Evolutionary conservation across 2,329 filamentous ascomycete species (phyloP).

Genomic region (Elsinoe necatrix): DNA sequence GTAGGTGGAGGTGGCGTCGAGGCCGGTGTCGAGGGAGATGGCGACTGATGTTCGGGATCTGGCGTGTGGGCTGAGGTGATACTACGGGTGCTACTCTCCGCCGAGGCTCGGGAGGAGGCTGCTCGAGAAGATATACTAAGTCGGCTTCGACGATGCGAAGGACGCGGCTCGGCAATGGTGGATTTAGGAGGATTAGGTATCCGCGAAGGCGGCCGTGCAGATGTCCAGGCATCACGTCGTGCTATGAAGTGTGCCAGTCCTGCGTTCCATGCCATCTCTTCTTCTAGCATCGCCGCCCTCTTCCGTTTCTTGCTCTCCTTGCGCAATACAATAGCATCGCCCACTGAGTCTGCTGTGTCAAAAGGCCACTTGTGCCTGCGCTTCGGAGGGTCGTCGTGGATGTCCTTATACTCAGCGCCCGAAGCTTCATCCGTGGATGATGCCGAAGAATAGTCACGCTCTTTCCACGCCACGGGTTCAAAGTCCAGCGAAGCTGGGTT

Average conservation of each 20-base stretch:
- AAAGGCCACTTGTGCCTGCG: constrained; percentile 32
- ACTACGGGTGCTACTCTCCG: constrained; percentile 21
- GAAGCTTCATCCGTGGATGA: constrained; percentile 24
- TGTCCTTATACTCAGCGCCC: constrained; percentile 19
- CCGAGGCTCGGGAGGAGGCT: constrained; percentile 1
- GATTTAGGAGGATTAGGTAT: not conserved
- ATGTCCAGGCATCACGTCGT: constrained; percentile 76
- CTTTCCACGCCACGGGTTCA: constrained; percentile 34
- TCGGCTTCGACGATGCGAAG: constrained; percentile 11
- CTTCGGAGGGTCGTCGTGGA: constrained; percentile 13
- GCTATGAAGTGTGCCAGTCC: constrained; percentile 73
- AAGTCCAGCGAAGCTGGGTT: constrained; percentile 26
- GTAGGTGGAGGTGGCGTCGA: constrained; percentile 15
- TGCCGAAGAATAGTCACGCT: constrained; percentile 36
- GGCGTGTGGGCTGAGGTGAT: constrained; percentile 34
- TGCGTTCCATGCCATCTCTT: constrained; percentile 59
- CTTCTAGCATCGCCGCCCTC: constrained; percentile 30
- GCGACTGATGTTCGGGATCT: constrained; percentile 14
- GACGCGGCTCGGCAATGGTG: not conserved
- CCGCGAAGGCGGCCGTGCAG: constrained; percentile 40
- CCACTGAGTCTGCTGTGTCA: constrained; percentile 39
- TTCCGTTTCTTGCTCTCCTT: constrained; percentile 30
- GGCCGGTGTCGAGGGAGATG: constrained; percentile 14
- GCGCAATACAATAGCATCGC: constrained; percentile 23
- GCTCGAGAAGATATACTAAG: constrained; percentile 20